Conservation (phyloP, 164 flowering plant genomes). For the Magnolia officinalis region DNA sequence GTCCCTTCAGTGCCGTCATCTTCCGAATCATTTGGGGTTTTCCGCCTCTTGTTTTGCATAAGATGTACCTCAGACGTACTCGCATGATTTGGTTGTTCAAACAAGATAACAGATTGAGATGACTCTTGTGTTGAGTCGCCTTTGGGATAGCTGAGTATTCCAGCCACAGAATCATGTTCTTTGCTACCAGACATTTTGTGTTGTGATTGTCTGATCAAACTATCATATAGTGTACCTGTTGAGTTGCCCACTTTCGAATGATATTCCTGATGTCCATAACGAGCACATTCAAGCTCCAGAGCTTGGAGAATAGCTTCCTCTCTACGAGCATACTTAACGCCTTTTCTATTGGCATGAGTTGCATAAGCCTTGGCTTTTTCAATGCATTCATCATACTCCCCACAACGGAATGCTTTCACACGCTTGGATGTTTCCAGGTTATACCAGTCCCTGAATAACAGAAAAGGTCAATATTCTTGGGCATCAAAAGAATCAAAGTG, state of each 20-base stretch:
- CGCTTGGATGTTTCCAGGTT: constrained; percentile 83
- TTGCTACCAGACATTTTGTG: constrained; percentile 18
- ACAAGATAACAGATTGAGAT: constrained; percentile 59
- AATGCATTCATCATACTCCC: constrained; percentile 80
- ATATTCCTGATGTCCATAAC: constrained; percentile 22
- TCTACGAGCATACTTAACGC: constrained; percentile 75
- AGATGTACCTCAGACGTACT: constrained; percentile 28
- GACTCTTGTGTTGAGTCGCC: constrained; percentile 46
- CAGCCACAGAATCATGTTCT: constrained; percentile 28
- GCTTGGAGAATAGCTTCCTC: constrained; percentile 92
- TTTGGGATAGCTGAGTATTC: constrained; percentile 30
- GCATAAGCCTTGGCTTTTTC: constrained; percentile 70
- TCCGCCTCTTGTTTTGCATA: constrained; percentile 40
- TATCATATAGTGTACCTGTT: constrained; percentile 19
- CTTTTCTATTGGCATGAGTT: constrained; percentile 45
- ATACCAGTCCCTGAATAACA: constrained; percentile 78
- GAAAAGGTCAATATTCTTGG: not conserved
- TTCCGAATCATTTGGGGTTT: constrained; percentile 81
- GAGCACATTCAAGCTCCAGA: constrained; percentile 68
- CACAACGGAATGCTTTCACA: constrained; percentile 92
- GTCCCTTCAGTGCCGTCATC: constrained; percentile 80
- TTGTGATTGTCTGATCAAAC: constrained; percentile 24
- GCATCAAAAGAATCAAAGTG: not conserved
- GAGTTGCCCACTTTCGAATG: constrained; percentile 19
- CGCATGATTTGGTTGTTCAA: constrained; percentile 46